phyloP scores from a whole-genome alignment of 2,329 filamentous ascomycete genomes.

The Pseudofabraea citricarpa region DNA sequence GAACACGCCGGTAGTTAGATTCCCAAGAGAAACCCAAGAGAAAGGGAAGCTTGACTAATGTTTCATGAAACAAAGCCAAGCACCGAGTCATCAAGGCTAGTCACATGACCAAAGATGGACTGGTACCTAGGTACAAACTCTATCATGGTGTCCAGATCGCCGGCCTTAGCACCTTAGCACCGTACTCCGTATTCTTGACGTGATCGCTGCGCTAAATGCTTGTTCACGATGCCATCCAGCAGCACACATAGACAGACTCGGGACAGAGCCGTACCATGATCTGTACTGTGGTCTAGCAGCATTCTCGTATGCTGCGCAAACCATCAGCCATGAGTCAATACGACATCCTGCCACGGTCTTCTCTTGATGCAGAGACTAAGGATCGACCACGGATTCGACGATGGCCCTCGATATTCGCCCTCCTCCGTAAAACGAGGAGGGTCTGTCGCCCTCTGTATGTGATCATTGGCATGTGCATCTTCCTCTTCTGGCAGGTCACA shows the following conservation, averaged over 20 bases:
- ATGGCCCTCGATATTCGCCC: constrained; percentile 3
- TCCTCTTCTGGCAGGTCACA: constrained; percentile 18
- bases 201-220: too few species aligned
- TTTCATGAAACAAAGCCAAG: too few species aligned
- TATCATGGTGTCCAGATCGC: too few species aligned
- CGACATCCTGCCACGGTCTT: constrained; percentile 15
- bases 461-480: constrained; percentile 12
- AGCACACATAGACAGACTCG: neutral
- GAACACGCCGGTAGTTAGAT: too few species aligned
- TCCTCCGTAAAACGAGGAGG: constrained; percentile 11
- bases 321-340: constrained; percentile 8
- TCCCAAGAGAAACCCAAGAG: too few species aligned
- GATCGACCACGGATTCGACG: constrained; percentile 4
- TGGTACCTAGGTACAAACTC: too few species aligned
- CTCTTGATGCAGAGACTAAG: constrained; percentile 11
- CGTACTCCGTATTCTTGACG: too few species aligned
- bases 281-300: neutral
- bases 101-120: too few species aligned
- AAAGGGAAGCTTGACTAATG: too few species aligned
- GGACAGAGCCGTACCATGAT: neutral
- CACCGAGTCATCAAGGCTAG: too few species aligned
- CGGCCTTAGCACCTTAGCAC: too few species aligned
- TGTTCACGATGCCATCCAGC: neutral
- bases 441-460: constrained; percentile 21
- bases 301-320: neutral